These are phyloP conservation scores for Clathrospora elynae DNA, from an alignment of 2,329 filamentous ascomycete species.

Conservation along the genomic window DNA sequence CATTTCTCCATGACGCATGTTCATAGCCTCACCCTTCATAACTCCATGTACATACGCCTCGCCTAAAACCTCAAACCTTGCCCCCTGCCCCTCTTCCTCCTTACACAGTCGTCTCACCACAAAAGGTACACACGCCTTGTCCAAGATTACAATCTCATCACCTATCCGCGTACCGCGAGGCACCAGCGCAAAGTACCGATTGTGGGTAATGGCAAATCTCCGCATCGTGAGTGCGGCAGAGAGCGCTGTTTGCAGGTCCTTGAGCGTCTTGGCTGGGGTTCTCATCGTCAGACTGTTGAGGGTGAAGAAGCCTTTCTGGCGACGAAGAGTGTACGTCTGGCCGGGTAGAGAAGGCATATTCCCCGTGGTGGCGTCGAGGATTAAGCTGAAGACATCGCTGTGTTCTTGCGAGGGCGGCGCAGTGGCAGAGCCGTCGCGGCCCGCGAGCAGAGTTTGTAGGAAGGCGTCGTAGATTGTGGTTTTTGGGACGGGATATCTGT, in stretches of 20 bases:
- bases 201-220: constrained; percentile 27
- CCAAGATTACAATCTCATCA: constrained; percentile 27
- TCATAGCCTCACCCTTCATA: constrained; percentile 29
- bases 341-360: constrained; percentile 22
- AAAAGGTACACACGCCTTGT: constrained; percentile 28
- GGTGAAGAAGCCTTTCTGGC: constrained; percentile 27
- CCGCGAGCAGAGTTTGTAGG: constrained; percentile 27
- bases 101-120: constrained; percentile 5
- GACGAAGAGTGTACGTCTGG: constrained; percentile 27
- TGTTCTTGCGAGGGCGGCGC: constrained; percentile 21
- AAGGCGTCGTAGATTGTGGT: constrained; percentile 30
- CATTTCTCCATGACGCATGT: too few species aligned
- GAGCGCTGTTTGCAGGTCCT: constrained; percentile 22
- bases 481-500: constrained; percentile 10
- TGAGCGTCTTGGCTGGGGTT: constrained; percentile 19
- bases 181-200: constrained; percentile 30
- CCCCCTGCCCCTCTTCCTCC: too few species aligned
- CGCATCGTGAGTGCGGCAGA: constrained; percentile 26
- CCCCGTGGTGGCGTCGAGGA: constrained; percentile 24
- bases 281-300: constrained; percentile 24
- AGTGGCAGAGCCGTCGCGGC: constrained; percentile 23
- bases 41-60: constrained; percentile 33
- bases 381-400: constrained; percentile 30
- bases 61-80: constrained; percentile 27
- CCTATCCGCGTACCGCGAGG: constrained; percentile 21